These are phyloP conservation scores for Metschnikowia arizonensis DNA, from an alignment of 805 yeast genomes.

Conservation along the genomic window DNA sequence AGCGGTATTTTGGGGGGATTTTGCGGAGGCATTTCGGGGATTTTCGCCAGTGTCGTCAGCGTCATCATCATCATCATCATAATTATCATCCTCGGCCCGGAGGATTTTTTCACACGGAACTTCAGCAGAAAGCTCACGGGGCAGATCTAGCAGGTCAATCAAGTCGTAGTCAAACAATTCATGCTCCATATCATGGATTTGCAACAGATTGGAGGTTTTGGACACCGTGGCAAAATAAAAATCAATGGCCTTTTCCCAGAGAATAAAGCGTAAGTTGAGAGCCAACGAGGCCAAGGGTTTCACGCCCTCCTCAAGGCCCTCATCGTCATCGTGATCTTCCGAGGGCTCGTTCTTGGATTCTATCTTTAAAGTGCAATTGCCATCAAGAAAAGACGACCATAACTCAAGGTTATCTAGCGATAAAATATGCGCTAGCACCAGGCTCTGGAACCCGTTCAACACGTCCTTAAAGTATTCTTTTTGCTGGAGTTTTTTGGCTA, in stretches of 20 bases:
- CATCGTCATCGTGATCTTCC: constrained; percentile 16
- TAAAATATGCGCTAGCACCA: constrained; percentile 45
- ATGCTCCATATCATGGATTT: constrained; percentile 25
- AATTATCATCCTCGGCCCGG: constrained; percentile 17
- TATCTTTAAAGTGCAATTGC: constrained; percentile 29
- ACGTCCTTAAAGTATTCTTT: constrained; percentile 29
- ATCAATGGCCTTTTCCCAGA: constrained; percentile 71
- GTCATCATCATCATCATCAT: constrained; percentile 21
- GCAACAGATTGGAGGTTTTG: constrained; percentile 5
- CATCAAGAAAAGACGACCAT: constrained; percentile 49
- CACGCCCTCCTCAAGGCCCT: constrained; percentile 42
- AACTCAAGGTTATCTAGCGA: constrained; percentile 30
- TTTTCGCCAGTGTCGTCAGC: constrained; percentile 3
- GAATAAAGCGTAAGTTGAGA: constrained; percentile 58
- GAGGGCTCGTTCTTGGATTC: constrained; percentile 9
- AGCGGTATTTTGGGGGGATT: constrained; percentile 11
- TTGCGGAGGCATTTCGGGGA: constrained; percentile 3
- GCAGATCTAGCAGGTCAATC: constrained; percentile 23
- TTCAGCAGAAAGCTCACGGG: background rate
- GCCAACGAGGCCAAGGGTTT: constrained; percentile 41
- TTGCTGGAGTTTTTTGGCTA: constrained; percentile 32
- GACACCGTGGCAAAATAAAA: constrained; percentile 28
- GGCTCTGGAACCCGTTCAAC: constrained; percentile 53
- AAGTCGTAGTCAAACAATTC: constrained; percentile 33
- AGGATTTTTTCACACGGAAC: background rate